phyloP scores from a whole-genome alignment of 2,329 filamentous ascomycete genomes.

The Thelonectria olida region DNA sequence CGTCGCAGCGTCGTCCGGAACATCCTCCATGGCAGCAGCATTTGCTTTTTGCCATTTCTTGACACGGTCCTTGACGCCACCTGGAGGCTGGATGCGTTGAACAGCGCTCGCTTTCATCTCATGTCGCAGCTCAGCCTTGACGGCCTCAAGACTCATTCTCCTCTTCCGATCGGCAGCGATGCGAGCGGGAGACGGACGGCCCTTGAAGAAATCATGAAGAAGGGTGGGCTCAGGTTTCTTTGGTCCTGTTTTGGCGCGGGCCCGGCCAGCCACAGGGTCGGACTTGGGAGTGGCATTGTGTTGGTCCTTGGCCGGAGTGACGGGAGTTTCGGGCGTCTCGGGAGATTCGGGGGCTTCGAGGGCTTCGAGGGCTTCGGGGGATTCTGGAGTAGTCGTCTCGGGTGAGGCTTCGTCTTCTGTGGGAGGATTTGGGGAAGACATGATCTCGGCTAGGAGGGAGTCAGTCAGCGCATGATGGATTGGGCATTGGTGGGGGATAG shows the following conservation, averaged over 20 bases:
- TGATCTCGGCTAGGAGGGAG: conserved; percentile 31
- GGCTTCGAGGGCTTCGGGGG: background rate
- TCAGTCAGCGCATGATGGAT: conserved; percentile 27
- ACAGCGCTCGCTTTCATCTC: conserved; percentile 69
- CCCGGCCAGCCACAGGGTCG: conserved; percentile 49
- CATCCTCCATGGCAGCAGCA: conserved; percentile 67
- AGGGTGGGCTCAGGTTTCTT: conserved; percentile 56
- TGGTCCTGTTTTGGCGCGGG: conserved; percentile 47
- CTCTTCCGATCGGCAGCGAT: conserved; percentile 60
- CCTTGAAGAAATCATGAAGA: conserved; percentile 66
- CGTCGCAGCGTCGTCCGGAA: conserved; percentile 61
- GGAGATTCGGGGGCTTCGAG: conserved; percentile 9
- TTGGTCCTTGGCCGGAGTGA: conserved; percentile 34
- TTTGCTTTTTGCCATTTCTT: conserved; percentile 86
- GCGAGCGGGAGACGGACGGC: conserved; percentile 65
- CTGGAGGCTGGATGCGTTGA: conserved; percentile 68
- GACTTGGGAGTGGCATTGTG: conserved; percentile 50
- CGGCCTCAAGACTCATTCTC: conserved; percentile 66
- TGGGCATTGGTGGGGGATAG: conserved; percentile 10
- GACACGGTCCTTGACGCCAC: conserved; percentile 80
- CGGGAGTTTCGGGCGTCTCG: conserved; percentile 6
- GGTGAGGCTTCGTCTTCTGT: conserved; percentile 38
- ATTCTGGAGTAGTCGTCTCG: conserved; percentile 27
- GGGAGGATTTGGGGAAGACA: conserved; percentile 40
- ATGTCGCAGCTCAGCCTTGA: conserved; percentile 60